Evolutionary conservation across 2,329 filamentous ascomycete genomes (phyloP), one percentile per base, ranked within the genome.

Genomic region (Cladophialophora yegresii): DNA sequence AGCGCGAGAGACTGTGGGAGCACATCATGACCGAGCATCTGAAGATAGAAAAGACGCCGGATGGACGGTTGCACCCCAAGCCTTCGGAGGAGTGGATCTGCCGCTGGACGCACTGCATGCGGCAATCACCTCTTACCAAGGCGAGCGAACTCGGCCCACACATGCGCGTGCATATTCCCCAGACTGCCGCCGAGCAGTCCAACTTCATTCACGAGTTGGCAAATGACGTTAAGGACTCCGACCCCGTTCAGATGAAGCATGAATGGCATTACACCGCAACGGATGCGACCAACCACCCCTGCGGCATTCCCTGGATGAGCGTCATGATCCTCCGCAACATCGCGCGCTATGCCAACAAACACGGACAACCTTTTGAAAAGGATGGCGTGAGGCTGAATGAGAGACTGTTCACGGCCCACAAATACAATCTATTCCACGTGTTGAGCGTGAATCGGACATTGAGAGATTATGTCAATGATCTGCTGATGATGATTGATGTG

Each of bases 281-380:
- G 71, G 10, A 80, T 57, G 77, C 79, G 57, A 73, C 75, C 30
- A 74, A 74, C 12, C 77, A 81, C 40, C 78, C 80, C 2, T 71
- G 76, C 56, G 80, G 80, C 10, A 73, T 81, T 16, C 77, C 81
- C 22, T 81, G 80, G 71, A 80, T 80, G 69, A 78, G 79, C 30
- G 75, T 78, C 6, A 71, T 82, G 53, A 76, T 82, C 2, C 67
- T 82, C 68, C 77, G 80, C 49, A 82, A 82, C 57, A 72, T 82
- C 30, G 77, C 79, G 9, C 72, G 77, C 9, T 78, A 79, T 64
- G 72, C 80, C 3, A 68, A 65, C 59, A 66, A 65, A 54, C 60
- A 71, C 55, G 70, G 70, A 12, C 56, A 63, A n/a, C 55, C 56
- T 22, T 69, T 68, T 50, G 66, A 70, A 36, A 62, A 67, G 51